A percentile compares a stretch with the other conserved stretches of the same genome.
phyloP scores from a whole-genome alignment of 2,329 filamentous ascomycete species.

The Diaporthe ampelina region DNA sequence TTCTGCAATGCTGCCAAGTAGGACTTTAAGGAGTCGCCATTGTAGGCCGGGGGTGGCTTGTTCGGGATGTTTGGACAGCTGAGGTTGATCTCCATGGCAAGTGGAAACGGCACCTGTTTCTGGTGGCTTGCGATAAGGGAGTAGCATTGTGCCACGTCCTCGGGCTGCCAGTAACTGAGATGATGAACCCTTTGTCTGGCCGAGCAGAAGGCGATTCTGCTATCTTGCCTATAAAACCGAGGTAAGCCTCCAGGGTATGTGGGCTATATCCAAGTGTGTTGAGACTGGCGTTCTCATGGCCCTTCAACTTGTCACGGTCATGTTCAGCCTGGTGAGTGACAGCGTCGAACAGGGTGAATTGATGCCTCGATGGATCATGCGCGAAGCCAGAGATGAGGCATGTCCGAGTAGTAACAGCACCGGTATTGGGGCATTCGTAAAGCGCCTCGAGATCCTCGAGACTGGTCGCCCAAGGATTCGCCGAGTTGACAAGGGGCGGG shows the following conservation, averaged over 20 bases:
- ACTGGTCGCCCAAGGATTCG: constrained; percentile 82
- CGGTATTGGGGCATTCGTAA: constrained; percentile 73
- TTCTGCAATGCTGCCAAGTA: constrained; percentile 66
- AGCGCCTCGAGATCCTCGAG: constrained; percentile 72
- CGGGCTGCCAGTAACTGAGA: constrained; percentile 77
- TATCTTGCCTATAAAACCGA: constrained; percentile 67
- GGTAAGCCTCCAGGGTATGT: constrained; percentile 69
- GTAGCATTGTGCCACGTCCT: constrained; percentile 72
- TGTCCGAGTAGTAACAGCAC: constrained; percentile 82
- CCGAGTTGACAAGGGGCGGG: constrained; percentile 80
- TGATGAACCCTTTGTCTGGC: constrained; percentile 71
- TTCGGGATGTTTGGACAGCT: constrained; percentile 82
- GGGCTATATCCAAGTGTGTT: constrained; percentile 85
- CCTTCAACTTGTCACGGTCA: constrained; percentile 34
- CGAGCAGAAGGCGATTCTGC: constrained; percentile 44
- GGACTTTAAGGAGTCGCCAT: constrained; percentile 59
- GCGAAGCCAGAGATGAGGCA: constrained; percentile 74
- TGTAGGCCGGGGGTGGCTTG: constrained; percentile 80
- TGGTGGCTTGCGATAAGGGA: constrained; percentile 58
- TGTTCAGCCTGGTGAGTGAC: constrained; percentile 45
- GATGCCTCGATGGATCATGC: constrained; percentile 72
- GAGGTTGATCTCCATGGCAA: constrained; percentile 83
- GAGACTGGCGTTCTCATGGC: constrained; percentile 61
- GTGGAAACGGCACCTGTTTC: constrained; percentile 56
- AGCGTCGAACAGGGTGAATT: constrained; percentile 74